Base-by-base conservation (phyloP, 176 grass and related monocot species). In the Oryza rufipogon region DNA sequence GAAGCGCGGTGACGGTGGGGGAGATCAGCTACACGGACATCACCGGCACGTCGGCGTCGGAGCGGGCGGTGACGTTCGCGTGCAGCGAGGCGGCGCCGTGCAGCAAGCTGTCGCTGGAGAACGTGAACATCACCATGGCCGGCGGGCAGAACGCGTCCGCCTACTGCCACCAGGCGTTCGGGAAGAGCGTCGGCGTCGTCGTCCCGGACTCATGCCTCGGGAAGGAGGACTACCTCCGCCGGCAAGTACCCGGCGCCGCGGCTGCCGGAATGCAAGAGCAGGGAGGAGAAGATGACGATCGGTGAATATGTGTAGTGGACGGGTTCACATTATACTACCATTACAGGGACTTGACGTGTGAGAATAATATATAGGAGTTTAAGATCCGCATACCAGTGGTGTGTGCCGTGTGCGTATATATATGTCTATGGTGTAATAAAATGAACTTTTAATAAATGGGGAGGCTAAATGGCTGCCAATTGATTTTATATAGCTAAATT, bases 51-150 rank as follows among this genome's bases (percentile, higher is more conserved):
- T 90, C 88, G 66, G 83, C 78, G 83, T 66, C 83, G 20, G 45
- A 78, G 73, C 78, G 1, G 34, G 88, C 78, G 10, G 25, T 90
- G 9, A 86, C 45, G 7, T 90, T 90, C 67, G 49, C 83, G 19
- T 90, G 88, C 88, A 90, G 88, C 79, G 83, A 90, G 58, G 26
- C 26, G 33, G 12, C 7, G 83, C 88, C 88, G 60, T 90, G 88
- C 73, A 81, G 5, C 14, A 58, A 2, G 44, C 83, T 82, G 33
- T 66, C 46, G 46, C 66, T 90, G 13, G 33, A 4, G 5, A 71
- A 81, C 45, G 83, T 86, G 73, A 90, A 86, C 73, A 45, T 86
- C 66, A 90, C 78, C 3, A 74, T 4, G 56, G 67, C 22, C 9
- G 73, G 48, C 34, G 88, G 88, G 1, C 45, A 19, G 4, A 78